Evolutionary conservation across 2,329 filamentous ascomycete genomes (phyloP).

Genomic region (Ophiosphaerella korrae): DNA sequence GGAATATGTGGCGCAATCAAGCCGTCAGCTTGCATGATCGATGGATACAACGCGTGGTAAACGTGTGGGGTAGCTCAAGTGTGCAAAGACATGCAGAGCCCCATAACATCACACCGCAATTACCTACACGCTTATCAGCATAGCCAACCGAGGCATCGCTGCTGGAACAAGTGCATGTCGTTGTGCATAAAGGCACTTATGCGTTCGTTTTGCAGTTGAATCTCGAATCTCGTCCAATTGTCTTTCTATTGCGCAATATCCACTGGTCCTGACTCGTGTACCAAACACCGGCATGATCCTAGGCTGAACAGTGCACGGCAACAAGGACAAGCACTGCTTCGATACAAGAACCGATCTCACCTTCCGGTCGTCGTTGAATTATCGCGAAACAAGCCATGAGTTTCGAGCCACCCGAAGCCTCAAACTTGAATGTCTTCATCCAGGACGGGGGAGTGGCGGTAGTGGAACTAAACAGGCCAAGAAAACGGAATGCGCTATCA

Average conservation of each 20-base stretch:
- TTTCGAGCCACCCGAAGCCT: slow-evolving; percentile 5
- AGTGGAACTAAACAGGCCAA: slow-evolving; percentile 59
- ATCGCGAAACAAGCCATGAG: not conserved
- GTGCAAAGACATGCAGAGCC: not conserved
- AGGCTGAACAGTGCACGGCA: not conserved
- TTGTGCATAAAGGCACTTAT: not conserved
- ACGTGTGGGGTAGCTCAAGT: slow-evolving; percentile 4
- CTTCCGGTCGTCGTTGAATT: too few species aligned
- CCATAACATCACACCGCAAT: slow-evolving; percentile 6
- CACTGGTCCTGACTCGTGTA: too few species aligned
- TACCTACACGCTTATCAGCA: not conserved
- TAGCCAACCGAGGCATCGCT: too few species aligned
- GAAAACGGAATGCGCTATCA: slow-evolving; percentile 65
- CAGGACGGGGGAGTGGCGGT: slow-evolving; percentile 50
- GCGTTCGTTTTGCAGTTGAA: not conserved
- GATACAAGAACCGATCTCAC: too few species aligned
- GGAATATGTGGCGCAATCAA: slow-evolving; percentile 1
- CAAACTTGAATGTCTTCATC: slow-evolving; percentile 18
- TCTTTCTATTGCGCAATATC: not conserved
- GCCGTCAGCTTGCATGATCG: slow-evolving; percentile 2
- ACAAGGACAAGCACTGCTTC: too few species aligned
- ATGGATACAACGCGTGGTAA: not conserved
- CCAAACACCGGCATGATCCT: not conserved
- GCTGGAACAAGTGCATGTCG: not conserved
- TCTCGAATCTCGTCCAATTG: too few species aligned